These are phyloP conservation scores for Cutaneotrichosporon cutaneum DNA, from an alignment of 1,284 basidiomycete species.

Conservation along the genomic window DNA sequence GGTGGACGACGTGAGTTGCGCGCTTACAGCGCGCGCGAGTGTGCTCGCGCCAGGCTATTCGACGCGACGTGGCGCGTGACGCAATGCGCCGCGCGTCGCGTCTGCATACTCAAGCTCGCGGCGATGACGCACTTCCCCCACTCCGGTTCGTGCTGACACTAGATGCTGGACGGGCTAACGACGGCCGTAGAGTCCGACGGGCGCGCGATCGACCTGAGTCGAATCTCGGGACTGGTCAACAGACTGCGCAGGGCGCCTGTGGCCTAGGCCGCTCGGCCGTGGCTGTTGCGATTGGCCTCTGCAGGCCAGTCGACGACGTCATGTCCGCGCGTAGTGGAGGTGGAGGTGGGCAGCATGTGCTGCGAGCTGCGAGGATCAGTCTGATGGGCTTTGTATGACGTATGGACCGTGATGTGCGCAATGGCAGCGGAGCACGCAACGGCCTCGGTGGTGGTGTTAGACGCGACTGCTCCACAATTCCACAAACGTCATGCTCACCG, in stretches of 20 bases:
- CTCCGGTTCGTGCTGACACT: conserved; percentile 11
- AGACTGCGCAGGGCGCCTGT: conserved; percentile 32
- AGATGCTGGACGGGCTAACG: conserved; percentile 86
- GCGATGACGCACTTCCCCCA: background rate
- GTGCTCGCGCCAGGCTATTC: too few species aligned
- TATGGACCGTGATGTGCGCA: background rate
- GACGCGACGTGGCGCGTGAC: too few species aligned
- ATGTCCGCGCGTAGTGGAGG: background rate
- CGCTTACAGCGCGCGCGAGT: too few species aligned
- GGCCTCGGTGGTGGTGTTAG: too few species aligned
- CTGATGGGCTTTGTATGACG: background rate
- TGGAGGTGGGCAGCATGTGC: background rate
- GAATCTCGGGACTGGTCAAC: conserved; percentile 80
- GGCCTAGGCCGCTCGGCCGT: background rate
- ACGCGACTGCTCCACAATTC: too few species aligned
- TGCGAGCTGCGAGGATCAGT: too few species aligned
- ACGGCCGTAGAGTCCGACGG: conserved; percentile 86
- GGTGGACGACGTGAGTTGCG: conserved; percentile 77
- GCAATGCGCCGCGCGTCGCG: background rate
- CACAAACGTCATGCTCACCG: too few species aligned
- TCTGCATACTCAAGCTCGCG: background rate
- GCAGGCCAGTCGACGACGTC: background rate
- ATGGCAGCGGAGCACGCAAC: background rate
- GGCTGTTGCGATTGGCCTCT: background rate
- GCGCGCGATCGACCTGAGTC: conserved; percentile 75